These are phyloP conservation scores for Colletotrichum euphorbiae DNA, from an alignment of 2,329 filamentous ascomycete species.

Conservation along the genomic window DNA sequence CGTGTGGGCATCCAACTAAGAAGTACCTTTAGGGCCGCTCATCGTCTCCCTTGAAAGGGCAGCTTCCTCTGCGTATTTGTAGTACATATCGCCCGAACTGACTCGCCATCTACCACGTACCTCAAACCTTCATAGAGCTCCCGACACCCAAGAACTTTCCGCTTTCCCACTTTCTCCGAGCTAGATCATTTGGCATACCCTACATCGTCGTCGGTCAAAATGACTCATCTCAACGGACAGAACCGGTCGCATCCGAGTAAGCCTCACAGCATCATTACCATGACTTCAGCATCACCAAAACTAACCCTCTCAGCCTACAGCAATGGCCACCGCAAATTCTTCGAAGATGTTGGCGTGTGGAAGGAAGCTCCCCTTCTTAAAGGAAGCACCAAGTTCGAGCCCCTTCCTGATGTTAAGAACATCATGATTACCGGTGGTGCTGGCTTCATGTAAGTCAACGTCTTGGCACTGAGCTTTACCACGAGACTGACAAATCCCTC, in stretches of 20 bases:
- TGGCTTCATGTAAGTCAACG: constrained; percentile 79
- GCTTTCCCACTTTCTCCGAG: background rate
- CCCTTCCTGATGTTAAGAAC: constrained; percentile 76
- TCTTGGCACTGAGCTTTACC: constrained; percentile 5
- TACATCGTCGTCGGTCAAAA: constrained; percentile 12
- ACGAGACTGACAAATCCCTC: constrained; percentile 34
- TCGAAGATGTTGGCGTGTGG: constrained; percentile 74
- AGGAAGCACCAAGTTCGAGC: constrained; percentile 77
- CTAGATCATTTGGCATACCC: background rate
- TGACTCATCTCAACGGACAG: constrained; percentile 33
- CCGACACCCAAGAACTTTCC: constrained; percentile 13
- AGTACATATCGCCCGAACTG: constrained; percentile 35
- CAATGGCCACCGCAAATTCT: constrained; percentile 55
- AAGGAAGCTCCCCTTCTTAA: constrained; percentile 76
- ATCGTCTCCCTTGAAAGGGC: constrained; percentile 32
- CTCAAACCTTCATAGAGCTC: constrained; percentile 23
- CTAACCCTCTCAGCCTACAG: constrained; percentile 41
- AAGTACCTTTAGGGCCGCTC: constrained; percentile 21
- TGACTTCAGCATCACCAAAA: background rate
- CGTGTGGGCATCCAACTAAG: constrained; percentile 27
- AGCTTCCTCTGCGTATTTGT: constrained; percentile 29
- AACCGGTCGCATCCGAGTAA: constrained; percentile 28
- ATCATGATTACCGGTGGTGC: constrained; percentile 88
- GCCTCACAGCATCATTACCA: background rate
- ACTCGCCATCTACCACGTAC: constrained; percentile 23